phyloP scores from a whole-genome alignment of 169 alveolate species.

The Plasmodium berghei region DNA sequence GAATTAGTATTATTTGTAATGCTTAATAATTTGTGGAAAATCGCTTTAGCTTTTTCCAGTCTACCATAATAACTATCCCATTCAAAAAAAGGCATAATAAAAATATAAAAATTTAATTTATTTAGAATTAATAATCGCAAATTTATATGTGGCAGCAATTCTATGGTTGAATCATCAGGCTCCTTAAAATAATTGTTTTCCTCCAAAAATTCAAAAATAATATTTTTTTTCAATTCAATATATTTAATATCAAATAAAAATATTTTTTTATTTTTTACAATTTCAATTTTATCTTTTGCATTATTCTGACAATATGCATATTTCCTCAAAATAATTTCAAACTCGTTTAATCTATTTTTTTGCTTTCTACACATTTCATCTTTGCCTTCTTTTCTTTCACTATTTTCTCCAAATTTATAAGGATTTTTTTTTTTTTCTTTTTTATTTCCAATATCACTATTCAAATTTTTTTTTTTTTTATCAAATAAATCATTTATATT shows the following conservation, averaged over 20 bases:
- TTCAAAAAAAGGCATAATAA: conserved; percentile 68
- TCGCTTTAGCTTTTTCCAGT: conserved; percentile 46
- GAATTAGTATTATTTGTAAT: conserved; percentile 8
- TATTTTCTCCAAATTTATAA: neutral
- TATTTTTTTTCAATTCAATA: conserved; percentile 55
- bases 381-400: neutral
- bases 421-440: neutral
- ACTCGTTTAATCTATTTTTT: conserved; percentile 21
- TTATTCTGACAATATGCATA: conserved; percentile 58
- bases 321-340: conserved; percentile 72
- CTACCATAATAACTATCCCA: conserved; percentile 66
- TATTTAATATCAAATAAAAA: conserved; percentile 24
- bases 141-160: conserved; percentile 34
- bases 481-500: conserved; percentile 28
- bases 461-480: neutral
- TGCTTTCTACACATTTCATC: conserved; percentile 2
- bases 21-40: conserved; percentile 47
- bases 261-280: conserved; percentile 32
- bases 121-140: conserved; percentile 35
- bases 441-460: neutral
- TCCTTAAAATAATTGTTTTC: conserved; percentile 52
- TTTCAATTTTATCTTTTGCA: conserved; percentile 35
- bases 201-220: conserved; percentile 65
- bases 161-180: conserved; percentile 49
- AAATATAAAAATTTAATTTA: conserved; percentile 48